These are phyloP conservation scores for Phyllosticta paracitricarpa DNA, from an alignment of 2,329 filamentous ascomycete genomes.

Conservation along the genomic window DNA sequence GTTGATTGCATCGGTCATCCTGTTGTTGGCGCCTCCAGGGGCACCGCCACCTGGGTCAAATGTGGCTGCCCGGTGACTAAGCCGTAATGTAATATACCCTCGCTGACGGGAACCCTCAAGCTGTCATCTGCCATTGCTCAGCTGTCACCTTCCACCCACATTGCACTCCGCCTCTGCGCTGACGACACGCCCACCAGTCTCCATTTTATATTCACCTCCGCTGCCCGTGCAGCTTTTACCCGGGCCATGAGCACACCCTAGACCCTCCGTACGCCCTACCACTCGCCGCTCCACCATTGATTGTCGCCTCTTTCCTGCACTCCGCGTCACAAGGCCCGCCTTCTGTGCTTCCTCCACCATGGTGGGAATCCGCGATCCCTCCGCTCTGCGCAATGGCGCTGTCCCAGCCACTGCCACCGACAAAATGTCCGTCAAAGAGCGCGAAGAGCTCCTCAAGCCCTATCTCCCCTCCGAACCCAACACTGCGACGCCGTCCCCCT, in stretches of 20 bases:
- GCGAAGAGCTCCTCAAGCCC: slow-evolving; percentile 41
- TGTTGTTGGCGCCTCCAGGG: too few relatives aligned
- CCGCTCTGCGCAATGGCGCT: slow-evolving; percentile 25
- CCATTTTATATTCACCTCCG: not conserved
- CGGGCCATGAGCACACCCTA: not conserved
- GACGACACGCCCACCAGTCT: not conserved
- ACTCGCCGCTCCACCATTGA: not conserved
- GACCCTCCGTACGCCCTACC: not conserved
- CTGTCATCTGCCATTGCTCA: not conserved
- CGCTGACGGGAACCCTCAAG: not conserved
- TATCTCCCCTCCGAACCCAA: slow-evolving; percentile 38
- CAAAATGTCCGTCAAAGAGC: slow-evolving; percentile 33
- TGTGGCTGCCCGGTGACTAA: too few relatives aligned
- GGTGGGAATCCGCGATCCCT: slow-evolving; percentile 20
- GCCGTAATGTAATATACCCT: too few relatives aligned
- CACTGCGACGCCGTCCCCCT: not conserved
- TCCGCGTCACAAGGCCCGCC: not conserved
- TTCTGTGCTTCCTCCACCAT: slow-evolving; percentile 2
- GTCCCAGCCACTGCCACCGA: slow-evolving; percentile 28
- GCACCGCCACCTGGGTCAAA: too few relatives aligned
- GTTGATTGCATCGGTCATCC: too few relatives aligned
- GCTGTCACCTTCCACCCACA: not conserved
- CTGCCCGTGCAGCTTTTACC: too few relatives aligned
- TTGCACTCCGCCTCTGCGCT: not conserved
- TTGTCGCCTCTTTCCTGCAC: not conserved